These are phyloP conservation scores for Triticum turgidum DNA, from an alignment of 176 grass and related monocot species.

Conservation along the genomic window DNA sequence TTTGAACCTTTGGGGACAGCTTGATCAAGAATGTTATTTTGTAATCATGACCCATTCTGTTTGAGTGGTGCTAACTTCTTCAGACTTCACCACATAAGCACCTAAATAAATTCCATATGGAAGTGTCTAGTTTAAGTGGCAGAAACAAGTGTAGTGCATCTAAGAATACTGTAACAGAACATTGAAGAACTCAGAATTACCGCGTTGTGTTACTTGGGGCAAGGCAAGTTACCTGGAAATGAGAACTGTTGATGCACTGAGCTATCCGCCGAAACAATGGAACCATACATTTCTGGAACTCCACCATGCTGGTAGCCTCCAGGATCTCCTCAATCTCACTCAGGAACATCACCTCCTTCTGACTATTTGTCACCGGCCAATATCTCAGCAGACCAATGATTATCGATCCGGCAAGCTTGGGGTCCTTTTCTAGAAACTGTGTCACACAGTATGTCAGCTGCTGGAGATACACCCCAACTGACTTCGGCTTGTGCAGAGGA, in stretches of 20 bases:
- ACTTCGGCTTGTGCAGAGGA: constrained; percentile 88
- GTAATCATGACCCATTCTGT: neutral
- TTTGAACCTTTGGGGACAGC: neutral
- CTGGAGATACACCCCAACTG: constrained; percentile 87
- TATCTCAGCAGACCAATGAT: constrained; percentile 78
- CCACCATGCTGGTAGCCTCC: constrained; percentile 63
- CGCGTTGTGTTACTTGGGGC: neutral
- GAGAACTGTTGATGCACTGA: constrained; percentile 74
- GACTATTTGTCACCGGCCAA: constrained; percentile 94
- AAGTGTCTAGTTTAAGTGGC: neutral
- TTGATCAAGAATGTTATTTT: neutral
- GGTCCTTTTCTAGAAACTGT: constrained; percentile 95
- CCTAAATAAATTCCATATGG: neutral
- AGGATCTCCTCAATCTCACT: constrained; percentile 93
- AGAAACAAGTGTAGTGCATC: neutral
- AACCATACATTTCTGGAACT: constrained; percentile 96
- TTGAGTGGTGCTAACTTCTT: neutral
- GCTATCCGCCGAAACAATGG: constrained; percentile 83
- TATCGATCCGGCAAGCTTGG: constrained; percentile 72
- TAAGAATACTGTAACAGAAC: constrained; percentile 1
- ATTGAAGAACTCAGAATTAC: neutral
- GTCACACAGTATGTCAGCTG: constrained; percentile 90
- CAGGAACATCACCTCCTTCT: constrained; percentile 99
- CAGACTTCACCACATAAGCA: neutral
- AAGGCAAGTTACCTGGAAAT: constrained; percentile 75